Conservation (phyloP, 2,329 filamentous ascomycete species). For the Botrytis porri region DNA sequence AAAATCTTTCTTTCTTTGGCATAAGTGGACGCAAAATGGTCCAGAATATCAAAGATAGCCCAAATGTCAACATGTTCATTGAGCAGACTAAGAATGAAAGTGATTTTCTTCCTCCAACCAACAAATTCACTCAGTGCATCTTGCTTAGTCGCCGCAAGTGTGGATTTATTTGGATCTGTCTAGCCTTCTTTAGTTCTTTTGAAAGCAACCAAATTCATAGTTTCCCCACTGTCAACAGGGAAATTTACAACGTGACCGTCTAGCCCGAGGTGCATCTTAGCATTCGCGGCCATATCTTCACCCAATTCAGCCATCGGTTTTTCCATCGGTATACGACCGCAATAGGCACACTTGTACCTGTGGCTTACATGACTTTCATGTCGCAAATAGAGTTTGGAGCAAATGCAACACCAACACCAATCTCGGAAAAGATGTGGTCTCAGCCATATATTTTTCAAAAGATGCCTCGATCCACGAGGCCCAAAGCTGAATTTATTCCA, state of each 20-base stretch:
- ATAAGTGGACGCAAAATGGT: conserved; percentile 40
- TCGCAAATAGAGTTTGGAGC: conserved; percentile 21
- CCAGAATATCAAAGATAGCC: conserved; percentile 45
- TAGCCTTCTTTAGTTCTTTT: conserved; percentile 29
- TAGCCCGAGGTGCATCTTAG: conserved; percentile 49
- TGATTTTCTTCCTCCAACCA: conserved; percentile 36
- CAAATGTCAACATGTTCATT: conserved; percentile 44
- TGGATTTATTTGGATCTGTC: conserved; percentile 40
- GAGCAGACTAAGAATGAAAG: neutral
- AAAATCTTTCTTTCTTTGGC: conserved; percentile 39
- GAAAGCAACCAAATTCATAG: conserved; percentile 49
- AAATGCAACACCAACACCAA: conserved; percentile 27
- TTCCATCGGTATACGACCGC: conserved; percentile 59
- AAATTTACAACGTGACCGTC: conserved; percentile 59
- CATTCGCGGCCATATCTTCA: conserved; percentile 46
- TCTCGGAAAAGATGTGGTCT: conserved; percentile 22
- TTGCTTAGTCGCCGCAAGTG: conserved; percentile 38
- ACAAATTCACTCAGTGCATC: conserved; percentile 39
- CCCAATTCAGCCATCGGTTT: conserved; percentile 49
- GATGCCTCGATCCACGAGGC: conserved; percentile 21
- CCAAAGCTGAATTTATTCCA: conserved; percentile 24
- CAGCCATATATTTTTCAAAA: conserved; percentile 26
- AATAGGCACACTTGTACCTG: conserved; percentile 58
- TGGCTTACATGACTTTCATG: conserved; percentile 41
- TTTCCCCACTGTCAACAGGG: conserved; percentile 50